Conservation (phyloP, 176 grass and related monocot genomes). For the Bromus sterilis region DNA sequence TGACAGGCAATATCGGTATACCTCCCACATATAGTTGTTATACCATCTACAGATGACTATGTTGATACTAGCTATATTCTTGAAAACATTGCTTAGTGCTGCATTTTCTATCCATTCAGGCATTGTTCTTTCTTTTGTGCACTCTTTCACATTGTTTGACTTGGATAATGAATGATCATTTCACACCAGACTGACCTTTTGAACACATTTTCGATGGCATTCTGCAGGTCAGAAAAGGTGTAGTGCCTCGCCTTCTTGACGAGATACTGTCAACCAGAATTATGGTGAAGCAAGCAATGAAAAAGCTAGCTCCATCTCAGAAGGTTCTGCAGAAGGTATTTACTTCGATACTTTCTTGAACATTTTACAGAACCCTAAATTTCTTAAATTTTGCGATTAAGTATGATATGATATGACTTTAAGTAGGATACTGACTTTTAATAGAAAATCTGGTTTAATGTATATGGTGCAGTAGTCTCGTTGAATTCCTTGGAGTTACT, state of each 20-base stretch:
- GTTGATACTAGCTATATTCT: conserved; percentile 16
- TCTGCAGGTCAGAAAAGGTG: conserved; percentile 87
- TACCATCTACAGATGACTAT: not conserved
- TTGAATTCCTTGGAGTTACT: too few species aligned
- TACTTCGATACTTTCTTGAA: not conserved
- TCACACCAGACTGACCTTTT: not conserved
- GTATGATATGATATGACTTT: not conserved
- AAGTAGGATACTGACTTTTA: too few species aligned
- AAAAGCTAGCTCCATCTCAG: conserved; percentile 64
- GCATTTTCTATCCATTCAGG: conserved; percentile 6
- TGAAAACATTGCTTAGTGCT: conserved; percentile 1
- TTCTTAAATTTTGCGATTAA: not conserved
- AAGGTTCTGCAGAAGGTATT: conserved; percentile 86
- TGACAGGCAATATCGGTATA: not conserved
- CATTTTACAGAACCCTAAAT: conserved; percentile 7
- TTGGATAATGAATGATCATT: not conserved
- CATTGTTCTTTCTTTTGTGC: not conserved
- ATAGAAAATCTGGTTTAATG: not conserved
- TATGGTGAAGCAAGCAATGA: conserved; percentile 94
- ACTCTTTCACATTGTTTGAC: not conserved
- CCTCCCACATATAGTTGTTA: not conserved
- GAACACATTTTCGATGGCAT: conserved; percentile 18
- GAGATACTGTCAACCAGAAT: conserved; percentile 96
- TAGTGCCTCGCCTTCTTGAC: conserved; percentile 68
- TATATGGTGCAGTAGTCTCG: not conserved